A percentile compares a stretch with the other conserved stretches of the same genome.
These are phyloP conservation scores for Fusarium graminum DNA, from an alignment of 2,329 filamentous ascomycete genomes.

Conservation along the genomic window DNA sequence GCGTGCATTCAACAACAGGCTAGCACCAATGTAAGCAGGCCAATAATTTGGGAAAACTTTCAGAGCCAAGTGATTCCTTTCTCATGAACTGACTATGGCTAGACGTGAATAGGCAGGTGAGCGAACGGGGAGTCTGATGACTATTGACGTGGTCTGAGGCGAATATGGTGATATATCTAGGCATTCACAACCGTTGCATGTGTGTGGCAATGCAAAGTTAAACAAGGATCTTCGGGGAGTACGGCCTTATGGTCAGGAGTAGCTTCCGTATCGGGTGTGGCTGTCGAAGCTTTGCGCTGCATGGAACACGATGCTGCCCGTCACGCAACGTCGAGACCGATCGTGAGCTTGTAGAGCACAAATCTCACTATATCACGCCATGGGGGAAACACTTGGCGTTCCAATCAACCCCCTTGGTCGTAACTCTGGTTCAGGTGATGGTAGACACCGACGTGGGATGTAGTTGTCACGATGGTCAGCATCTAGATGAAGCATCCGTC, in stretches of 20 bases:
- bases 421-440: not conserved
- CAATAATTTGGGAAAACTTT: constrained; percentile 7
- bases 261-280: constrained; percentile 5
- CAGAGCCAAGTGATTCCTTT: constrained; percentile 14
- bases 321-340: constrained; percentile 12
- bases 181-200: not conserved
- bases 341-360: constrained; percentile 1
- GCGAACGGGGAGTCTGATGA: not conserved
- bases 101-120: constrained; percentile 38
- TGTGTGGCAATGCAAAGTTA: not conserved
- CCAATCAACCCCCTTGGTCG: not conserved
- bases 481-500: not conserved
- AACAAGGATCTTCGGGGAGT: constrained; percentile 38
- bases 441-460: constrained; percentile 4
- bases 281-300: constrained; percentile 5
- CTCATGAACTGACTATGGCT: constrained; percentile 17
- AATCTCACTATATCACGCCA: constrained; percentile 28
- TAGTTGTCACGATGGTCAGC: constrained; percentile 13
- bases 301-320: not conserved
- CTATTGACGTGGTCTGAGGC: constrained; percentile 24
- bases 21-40: constrained; percentile 11
- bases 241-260: constrained; percentile 29
- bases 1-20: constrained; percentile 26
- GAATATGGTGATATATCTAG: constrained; percentile 30
- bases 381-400: not conserved